These are phyloP conservation scores for Dactylellina drechsleri DNA, from an alignment of 2,329 filamentous ascomycete genomes.

Conservation along the genomic window DNA sequence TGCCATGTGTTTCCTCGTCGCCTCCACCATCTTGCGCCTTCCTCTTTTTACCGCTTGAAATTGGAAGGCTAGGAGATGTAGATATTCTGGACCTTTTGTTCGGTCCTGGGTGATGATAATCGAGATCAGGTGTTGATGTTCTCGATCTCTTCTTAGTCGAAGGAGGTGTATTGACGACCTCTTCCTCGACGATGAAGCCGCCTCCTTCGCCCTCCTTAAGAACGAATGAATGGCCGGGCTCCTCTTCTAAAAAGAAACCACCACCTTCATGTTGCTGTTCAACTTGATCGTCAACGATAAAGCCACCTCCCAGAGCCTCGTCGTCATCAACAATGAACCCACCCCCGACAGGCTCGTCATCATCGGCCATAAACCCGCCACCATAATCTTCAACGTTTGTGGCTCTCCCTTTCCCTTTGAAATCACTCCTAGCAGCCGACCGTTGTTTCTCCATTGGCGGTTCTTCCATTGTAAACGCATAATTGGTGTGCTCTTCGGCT, in stretches of 20 bases:
- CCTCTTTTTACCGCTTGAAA: not conserved
- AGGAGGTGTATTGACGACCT: not conserved
- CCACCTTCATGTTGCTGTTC: not conserved
- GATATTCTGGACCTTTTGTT: no score
- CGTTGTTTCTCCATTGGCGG: not conserved
- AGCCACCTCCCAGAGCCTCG: slow-evolving; percentile 20
- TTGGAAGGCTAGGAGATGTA: no score
- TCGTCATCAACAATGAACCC: slow-evolving; percentile 31
- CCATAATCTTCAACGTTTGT: not conserved
- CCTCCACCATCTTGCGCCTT: not conserved
- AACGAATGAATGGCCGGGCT: slow-evolving; percentile 1
- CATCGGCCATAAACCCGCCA: slow-evolving; percentile 5
- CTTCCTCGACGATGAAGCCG: slow-evolving; percentile 47
- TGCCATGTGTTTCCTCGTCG: not conserved
- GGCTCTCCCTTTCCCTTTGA: slow-evolving; percentile 16
- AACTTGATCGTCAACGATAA: slow-evolving; percentile 59
- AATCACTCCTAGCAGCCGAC: not conserved
- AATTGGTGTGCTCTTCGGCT: slow-evolving; percentile 16
- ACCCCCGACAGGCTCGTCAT: slow-evolving; percentile 26
- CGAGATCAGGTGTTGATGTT: no score
- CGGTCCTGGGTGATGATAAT: no score
- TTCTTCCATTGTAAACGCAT: slow-evolving; percentile 22
- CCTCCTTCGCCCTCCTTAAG: slow-evolving; percentile 56
- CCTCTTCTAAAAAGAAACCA: slow-evolving; percentile 52
- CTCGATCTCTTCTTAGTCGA: not conserved